Percentiles rank a stretch among this genome's conserved stretches.
Conservation (phyloP, 2,329 filamentous ascomycete species). For the Penicillium sp. region DNA sequence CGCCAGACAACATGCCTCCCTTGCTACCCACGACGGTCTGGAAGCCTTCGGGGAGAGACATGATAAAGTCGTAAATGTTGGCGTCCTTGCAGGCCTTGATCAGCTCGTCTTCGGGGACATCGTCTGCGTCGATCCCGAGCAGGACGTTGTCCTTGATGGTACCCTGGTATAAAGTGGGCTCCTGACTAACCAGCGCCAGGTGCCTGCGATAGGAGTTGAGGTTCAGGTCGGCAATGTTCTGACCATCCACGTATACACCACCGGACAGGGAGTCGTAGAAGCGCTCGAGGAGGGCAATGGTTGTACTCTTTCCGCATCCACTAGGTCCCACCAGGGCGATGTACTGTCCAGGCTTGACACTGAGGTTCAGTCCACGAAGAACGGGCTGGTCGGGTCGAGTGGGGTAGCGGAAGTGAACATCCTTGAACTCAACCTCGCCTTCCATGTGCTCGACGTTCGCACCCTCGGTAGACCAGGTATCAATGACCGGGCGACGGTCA, state of each 20-base stretch:
- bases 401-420: constrained; percentile 92
- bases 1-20: constrained; percentile 77
- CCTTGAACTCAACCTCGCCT: constrained; percentile 79
- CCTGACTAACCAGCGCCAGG: constrained; percentile 85
- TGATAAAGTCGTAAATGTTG: constrained; percentile 89
- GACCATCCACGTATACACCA: constrained; percentile 73
- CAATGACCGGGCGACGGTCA: constrained; percentile 74
- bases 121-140: constrained; percentile 63
- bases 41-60: constrained; percentile 79
- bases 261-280: constrained; percentile 89
- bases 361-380: constrained; percentile 68
- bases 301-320: constrained; percentile 91
- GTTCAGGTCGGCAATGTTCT: constrained; percentile 74
- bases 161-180: constrained; percentile 91
- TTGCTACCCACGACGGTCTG: constrained; percentile 81
- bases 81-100: constrained; percentile 78
- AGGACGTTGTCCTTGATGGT: constrained; percentile 87
- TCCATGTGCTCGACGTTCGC: constrained; percentile 59
- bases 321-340: constrained; percentile 84
- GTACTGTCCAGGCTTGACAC: constrained; percentile 45
- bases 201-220: constrained; percentile 78
- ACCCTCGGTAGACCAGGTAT: constrained; percentile 71
- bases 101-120: constrained; percentile 66
- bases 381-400: constrained; percentile 89
- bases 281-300: constrained; percentile 83